Evolutionary conservation across 192 early-diverging fungal genomes (phyloP).

Genomic region (Coemansia sp.): DNA sequence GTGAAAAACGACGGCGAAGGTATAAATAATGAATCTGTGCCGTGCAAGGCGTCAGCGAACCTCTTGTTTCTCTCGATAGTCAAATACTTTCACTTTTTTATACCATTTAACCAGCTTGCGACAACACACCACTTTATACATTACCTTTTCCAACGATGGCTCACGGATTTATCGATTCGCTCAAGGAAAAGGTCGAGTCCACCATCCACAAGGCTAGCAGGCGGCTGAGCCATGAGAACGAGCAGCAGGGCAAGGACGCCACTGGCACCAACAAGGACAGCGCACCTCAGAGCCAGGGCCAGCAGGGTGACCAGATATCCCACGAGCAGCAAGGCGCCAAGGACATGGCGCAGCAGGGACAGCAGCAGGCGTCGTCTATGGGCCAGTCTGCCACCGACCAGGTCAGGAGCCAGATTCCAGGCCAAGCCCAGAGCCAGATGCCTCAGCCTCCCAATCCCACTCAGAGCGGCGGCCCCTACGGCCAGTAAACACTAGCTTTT

Average conservation of each 20-base stretch:
- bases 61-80: not conserved
- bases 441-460: conserved; percentile 3
- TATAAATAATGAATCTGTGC: not conserved
- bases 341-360: conserved; percentile 17
- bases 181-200: conserved; percentile 50
- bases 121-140: not conserved
- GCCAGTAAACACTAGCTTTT: not conserved
- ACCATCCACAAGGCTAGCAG: conserved; percentile 40
- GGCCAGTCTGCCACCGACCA: conserved; percentile 14
- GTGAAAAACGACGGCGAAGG: not conserved
- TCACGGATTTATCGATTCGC: conserved; percentile 29
- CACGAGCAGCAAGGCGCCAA: conserved; percentile 14
- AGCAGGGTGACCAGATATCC: conserved; percentile 22
- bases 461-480: not conserved
- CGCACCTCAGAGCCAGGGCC: conserved; percentile 9
- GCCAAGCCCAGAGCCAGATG: conserved; percentile 1
- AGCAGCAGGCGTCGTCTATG: conserved; percentile 19
- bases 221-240: conserved; percentile 35
- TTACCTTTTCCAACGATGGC: not conserved
- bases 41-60: not conserved
- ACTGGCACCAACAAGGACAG: conserved; percentile 8
- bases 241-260: conserved; percentile 13
- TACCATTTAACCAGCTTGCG: conserved; percentile 2
- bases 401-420: not conserved
- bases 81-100: not conserved